A percentile compares a stretch with the other conserved stretches of the same genome.
phyloP scores from a whole-genome alignment of 1,284 basidiomycete species.

The Mycena citricolor region DNA sequence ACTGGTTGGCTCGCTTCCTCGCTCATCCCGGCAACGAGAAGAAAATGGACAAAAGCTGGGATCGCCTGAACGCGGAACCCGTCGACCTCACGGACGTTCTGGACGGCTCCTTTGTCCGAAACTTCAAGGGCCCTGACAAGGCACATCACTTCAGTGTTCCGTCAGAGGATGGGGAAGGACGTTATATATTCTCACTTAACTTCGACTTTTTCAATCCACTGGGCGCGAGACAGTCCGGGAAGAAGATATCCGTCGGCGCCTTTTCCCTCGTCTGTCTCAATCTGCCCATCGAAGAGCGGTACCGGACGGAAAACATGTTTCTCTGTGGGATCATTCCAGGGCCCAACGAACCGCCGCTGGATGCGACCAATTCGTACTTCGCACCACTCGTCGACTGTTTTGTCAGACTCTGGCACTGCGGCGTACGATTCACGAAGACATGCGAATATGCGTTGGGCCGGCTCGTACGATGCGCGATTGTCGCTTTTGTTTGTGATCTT shows the following conservation, averaged over 20 bases:
- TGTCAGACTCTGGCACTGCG: conserved; percentile 38
- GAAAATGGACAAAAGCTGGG: conserved; percentile 29
- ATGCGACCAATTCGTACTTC: conserved; percentile 33
- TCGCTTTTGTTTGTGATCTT: conserved; percentile 36
- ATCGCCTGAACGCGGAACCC: not conserved
- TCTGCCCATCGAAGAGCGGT: conserved; percentile 34
- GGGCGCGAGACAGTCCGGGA: conserved; percentile 29
- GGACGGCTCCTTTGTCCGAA: conserved; percentile 26
- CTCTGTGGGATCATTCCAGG: conserved; percentile 38
- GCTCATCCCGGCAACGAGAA: conserved; percentile 28
- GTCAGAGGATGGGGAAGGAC: conserved; percentile 23
- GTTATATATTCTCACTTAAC: conserved; percentile 30
- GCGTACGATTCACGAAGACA: conserved; percentile 27
- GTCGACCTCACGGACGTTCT: conserved; percentile 28
- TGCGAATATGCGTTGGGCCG: conserved; percentile 24
- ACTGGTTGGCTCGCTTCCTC: conserved; percentile 32
- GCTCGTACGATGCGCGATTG: conserved; percentile 27
- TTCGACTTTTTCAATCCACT: conserved; percentile 36
- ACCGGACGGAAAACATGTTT: conserved; percentile 36
- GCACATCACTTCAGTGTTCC: conserved; percentile 17
- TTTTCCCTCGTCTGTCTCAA: conserved; percentile 39
- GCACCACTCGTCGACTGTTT: conserved; percentile 43
- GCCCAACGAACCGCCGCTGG: conserved; percentile 29
- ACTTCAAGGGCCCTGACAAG: conserved; percentile 28
- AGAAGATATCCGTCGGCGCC: conserved; percentile 28